Percentiles rank a stretch among this genome's conserved stretches.
phyloP scores from a whole-genome alignment of 805 yeast species.

The Saccharomycopsis microspora region DNA sequence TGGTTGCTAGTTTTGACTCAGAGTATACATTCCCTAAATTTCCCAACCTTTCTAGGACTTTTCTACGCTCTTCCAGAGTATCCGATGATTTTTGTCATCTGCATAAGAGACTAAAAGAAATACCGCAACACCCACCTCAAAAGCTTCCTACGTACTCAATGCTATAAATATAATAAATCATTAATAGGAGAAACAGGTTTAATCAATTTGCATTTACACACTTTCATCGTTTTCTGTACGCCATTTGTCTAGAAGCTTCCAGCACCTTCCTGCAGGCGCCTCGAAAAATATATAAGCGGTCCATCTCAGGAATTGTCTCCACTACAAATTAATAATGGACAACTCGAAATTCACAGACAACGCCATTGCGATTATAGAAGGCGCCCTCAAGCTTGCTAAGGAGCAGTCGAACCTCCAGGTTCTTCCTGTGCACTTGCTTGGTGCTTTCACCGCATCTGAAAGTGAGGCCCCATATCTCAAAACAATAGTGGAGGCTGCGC shows the following conservation, averaged over 20 bases:
- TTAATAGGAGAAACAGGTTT: too few species aligned
- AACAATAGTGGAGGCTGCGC: constrained; percentile 72
- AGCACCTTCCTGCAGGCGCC: constrained; percentile 1
- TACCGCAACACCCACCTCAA: too few species aligned
- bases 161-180: too few species aligned
- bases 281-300: not conserved
- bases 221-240: not conserved
- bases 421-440: constrained; percentile 80
- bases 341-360: constrained; percentile 85
- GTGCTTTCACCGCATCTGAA: constrained; percentile 74
- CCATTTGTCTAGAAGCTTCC: not conserved
- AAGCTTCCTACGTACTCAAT: too few species aligned
- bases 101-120: too few species aligned
- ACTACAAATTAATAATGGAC: constrained; percentile 30
- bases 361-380: constrained; percentile 70
- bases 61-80: too few species aligned
- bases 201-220: not conserved
- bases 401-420: constrained; percentile 79
- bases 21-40: too few species aligned
- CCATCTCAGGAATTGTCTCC: too few species aligned
- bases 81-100: too few species aligned
- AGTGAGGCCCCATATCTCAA: constrained; percentile 53
- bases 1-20: too few species aligned
- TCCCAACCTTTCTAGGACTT: too few species aligned
- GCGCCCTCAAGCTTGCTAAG: constrained; percentile 72